phyloP scores from a whole-genome alignment of 2,329 filamentous ascomycete genomes.

The Pseudogymnoascus verrucosus region DNA sequence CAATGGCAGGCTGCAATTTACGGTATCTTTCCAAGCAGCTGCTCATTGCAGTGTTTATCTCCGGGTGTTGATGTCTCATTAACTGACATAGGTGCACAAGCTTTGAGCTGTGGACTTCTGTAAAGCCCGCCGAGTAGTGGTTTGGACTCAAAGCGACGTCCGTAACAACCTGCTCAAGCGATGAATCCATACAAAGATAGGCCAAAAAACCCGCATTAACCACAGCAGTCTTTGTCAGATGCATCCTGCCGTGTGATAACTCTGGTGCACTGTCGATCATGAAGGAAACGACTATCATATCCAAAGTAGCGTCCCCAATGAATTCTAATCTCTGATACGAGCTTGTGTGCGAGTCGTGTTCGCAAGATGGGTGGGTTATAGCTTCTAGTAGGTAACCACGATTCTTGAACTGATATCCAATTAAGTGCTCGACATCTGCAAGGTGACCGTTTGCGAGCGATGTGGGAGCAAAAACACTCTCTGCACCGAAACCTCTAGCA shows the following conservation, averaged over 20 bases:
- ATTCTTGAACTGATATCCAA: slow-evolving; percentile 66
- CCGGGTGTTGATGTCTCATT: slow-evolving; percentile 49
- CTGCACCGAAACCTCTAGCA: neutral
- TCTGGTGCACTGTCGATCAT: slow-evolving; percentile 41
- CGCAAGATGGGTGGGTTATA: slow-evolving; percentile 64
- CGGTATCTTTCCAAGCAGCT: neutral
- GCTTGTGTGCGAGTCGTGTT: slow-evolving; percentile 37
- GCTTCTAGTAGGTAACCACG: slow-evolving; percentile 66
- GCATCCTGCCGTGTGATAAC: slow-evolving; percentile 56
- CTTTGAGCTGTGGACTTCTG: slow-evolving; percentile 13
- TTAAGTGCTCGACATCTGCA: slow-evolving; percentile 48
- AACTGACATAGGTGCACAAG: slow-evolving; percentile 56
- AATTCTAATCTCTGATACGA: slow-evolving; percentile 74
- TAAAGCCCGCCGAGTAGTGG: neutral
- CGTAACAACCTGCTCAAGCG: slow-evolving; percentile 26
- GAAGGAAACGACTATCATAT: slow-evolving; percentile 62
- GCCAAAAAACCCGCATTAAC: slow-evolving; percentile 76
- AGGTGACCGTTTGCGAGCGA: neutral
- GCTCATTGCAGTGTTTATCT: slow-evolving; percentile 30
- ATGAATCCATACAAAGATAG: slow-evolving; percentile 60
- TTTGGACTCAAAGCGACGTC: slow-evolving; percentile 9
- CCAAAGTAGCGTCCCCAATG: slow-evolving; percentile 77
- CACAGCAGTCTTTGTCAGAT: slow-evolving; percentile 64
- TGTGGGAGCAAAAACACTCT: neutral
- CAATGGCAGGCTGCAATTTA: slow-evolving; percentile 11